phyloP scores from a whole-genome alignment of 441 rosid genomes.

The Erodium trifolium region DNA sequence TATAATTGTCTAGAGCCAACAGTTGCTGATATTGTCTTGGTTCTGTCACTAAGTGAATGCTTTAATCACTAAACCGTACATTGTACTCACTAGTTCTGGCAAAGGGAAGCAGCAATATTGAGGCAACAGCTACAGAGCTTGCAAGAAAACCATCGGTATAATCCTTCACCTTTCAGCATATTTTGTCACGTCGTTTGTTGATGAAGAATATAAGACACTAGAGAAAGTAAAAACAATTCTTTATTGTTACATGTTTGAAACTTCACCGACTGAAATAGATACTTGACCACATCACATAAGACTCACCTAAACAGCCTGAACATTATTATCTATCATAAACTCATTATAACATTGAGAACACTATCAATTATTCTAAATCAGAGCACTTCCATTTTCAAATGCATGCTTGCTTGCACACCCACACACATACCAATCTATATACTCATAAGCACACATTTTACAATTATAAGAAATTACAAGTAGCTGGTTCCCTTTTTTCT shows the following conservation, averaged over 20 bases:
- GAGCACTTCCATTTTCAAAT: neutral
- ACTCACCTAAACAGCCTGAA: neutral
- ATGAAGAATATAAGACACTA: neutral
- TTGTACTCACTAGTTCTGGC: conserved; percentile 59
- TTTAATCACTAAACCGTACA: conserved; percentile 10
- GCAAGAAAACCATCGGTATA: conserved; percentile 81
- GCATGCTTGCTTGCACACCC: neutral
- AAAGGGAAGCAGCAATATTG: conserved; percentile 71
- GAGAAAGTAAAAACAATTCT: neutral
- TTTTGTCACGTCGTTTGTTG: neutral
- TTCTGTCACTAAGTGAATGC: neutral
- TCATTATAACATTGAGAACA: neutral
- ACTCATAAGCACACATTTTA: neutral
- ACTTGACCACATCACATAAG: neutral
- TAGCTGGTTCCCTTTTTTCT: neutral
- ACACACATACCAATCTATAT: neutral
- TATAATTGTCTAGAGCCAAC: neutral
- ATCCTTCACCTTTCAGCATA: conserved; percentile 15
- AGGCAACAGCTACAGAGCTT: conserved; percentile 67
- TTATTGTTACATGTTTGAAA: neutral
- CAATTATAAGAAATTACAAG: neutral
- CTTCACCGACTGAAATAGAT: neutral
- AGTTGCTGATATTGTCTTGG: neutral
- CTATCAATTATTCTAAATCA: neutral
- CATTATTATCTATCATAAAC: neutral